Conservation (phyloP, 805 yeast species). For the Kuraishia floccosa region DNA sequence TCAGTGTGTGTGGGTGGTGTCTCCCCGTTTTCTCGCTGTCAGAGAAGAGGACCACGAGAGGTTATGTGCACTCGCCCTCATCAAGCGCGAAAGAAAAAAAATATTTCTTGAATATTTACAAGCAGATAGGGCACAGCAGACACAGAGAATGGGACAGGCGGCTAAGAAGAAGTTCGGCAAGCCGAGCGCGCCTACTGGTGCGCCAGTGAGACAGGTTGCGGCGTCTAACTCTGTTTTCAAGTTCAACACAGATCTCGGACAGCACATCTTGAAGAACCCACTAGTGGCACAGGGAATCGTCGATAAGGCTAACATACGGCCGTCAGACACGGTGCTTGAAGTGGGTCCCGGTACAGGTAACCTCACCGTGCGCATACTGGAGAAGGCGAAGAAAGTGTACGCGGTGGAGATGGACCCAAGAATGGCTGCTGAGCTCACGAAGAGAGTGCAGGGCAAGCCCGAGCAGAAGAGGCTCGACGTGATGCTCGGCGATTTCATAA, state of each 20-base stretch:
- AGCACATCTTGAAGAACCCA: conserved; percentile 93
- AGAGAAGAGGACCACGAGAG: too few species aligned
- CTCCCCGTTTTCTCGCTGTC: too few species aligned
- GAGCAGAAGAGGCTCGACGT: conserved; percentile 86
- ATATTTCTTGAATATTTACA: too few species aligned
- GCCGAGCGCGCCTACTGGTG: conserved; percentile 45
- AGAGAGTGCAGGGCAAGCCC: conserved; percentile 96
- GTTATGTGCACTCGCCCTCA: too few species aligned
- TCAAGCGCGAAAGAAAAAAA: too few species aligned
- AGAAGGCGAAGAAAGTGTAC: conserved; percentile 85
- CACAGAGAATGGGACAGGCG: conserved; percentile 54
- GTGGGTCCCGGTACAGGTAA: conserved; percentile 99
- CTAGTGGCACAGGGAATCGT: conserved; percentile 97
- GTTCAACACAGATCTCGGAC: conserved; percentile 94
- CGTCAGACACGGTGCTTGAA: conserved; percentile 87
- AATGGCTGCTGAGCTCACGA: conserved; percentile 97
- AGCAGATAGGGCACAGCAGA: too few species aligned
- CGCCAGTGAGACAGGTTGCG: too few species aligned
- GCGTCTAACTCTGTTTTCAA: conserved; percentile 81
- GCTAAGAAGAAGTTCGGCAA: conserved; percentile 50
- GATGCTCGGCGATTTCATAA: conserved; percentile 90
- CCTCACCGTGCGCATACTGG: conserved; percentile 83
- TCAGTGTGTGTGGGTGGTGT: too few species aligned
- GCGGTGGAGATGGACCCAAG: conserved; percentile 99
- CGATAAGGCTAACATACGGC: conserved; percentile 87